Base-by-base conservation (phyloP, 345 rosid genomes). In the Salix exigua region DNA sequence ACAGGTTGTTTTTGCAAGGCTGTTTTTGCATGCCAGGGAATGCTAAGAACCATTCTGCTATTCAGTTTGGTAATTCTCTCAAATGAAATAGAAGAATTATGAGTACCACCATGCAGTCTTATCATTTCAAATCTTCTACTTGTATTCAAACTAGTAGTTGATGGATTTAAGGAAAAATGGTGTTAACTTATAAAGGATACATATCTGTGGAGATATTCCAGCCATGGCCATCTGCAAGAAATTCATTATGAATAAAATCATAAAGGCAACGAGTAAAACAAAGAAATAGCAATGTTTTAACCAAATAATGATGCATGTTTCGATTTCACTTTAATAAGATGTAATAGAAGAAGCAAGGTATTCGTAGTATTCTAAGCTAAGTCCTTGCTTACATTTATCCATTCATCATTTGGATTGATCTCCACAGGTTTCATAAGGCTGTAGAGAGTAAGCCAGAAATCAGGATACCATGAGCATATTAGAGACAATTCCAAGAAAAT, bases 211-310 rank as follows among this genome's bases (percentile, higher is more conserved):
- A 81, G 99, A 92, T 42, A 93, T 68, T 78, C 96, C 99, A 75
- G 91, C 94, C 98, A 91, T 93, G 37, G 87, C 96, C 97, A 88
- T 96, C 99, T 96, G 91, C 80, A 82, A 75, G 63, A 63, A 78
- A 53, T 26, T 38, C 60, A 77, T 28, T 21, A 14, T 31, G 23
- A 81, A 37, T 44, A 51, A 51, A 69, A 61, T 60, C 33, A 77
- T 75, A 30, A 64, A 76, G 67, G 33, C 55, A 70, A 55, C 13
- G 19, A 44, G 67, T 26, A 73, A 67, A n/a, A 60, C 25, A 77
- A 44, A n/a, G 55, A 63, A 31, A 70, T 68, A 71, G 67, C 37
- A 50, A n/a, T 58, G 73, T 14, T 61, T 1, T n/a, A 25, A 2
- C 25, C 60, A 7, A 53, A 53, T 53, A 53, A 53, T 53, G 25